Base-by-base conservation (phyloP, 192 early-diverging fungal species). In the Glomus cerebriforme region DNA sequence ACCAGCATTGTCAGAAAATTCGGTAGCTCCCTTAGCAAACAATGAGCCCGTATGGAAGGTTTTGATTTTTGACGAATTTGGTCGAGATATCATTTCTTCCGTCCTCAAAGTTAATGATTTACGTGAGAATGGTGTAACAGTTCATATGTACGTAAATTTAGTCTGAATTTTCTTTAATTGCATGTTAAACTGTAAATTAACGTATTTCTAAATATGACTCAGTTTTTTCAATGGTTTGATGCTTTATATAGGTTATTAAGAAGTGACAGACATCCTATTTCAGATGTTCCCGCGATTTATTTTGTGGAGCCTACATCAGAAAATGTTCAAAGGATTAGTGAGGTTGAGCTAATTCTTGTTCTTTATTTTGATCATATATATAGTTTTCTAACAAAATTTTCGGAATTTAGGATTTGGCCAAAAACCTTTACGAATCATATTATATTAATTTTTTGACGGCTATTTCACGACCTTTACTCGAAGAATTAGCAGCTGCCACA, bases 231-330 rank as follows among this genome's bases (percentile, higher is more conserved):
- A 79, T 79, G 68, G 27, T 79, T 54, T 79, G 47, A 63, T 17
- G 29, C 67, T 60, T 68, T 59, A 17, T 31, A 39, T 81, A 96
- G 94, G 94, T 90, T 90, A 8, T 84, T 99, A 54, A 89, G 87
- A 62, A 88, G 90, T 45, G 94, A 96, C 54, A 87, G 98, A 63
- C 93, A 95, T 70, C 85, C 96, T 8, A 94, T 99, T 66, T 89
- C 96, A 0, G 97, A 99, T 82, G 98, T 98, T 4, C 98, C 98
- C 10, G 96, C 96, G 7, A 87, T 99, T 58, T 99, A 99, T 83
- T 97, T 99, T 87, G 83, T 97, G 1, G 91, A 95, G 83, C 97
- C 98, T 1, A 94, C 91, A 26, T 86, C 89, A 1, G 96, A 98
- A 39, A 97, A 93, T 83, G 92, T 99, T 77, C 82, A 87, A 64